These are phyloP conservation scores for Silene conica DNA, from an alignment of 148 eudicot species.

Conservation along the genomic window DNA sequence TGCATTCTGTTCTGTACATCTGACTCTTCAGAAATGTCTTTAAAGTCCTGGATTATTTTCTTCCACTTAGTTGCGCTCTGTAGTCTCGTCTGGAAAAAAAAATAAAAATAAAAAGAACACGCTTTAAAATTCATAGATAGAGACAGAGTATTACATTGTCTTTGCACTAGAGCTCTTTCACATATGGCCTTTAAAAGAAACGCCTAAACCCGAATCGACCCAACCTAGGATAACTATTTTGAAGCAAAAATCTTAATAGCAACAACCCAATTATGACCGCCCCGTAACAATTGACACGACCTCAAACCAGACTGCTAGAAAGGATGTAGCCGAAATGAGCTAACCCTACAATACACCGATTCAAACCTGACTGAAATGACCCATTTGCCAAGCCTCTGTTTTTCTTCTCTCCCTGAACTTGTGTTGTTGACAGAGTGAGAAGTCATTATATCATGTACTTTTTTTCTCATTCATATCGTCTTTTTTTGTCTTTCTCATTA, in stretches of 20 bases:
- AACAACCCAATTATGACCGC: not conserved
- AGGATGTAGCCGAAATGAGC: too few species aligned
- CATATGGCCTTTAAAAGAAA: not conserved
- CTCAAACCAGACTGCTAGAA: too few species aligned
- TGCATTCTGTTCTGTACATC: constrained; percentile 62
- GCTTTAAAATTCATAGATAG: not conserved
- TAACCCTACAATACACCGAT: too few species aligned
- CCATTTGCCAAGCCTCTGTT: not conserved
- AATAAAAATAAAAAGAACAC: not conserved
- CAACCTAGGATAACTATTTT: not conserved
- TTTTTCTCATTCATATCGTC: not conserved
- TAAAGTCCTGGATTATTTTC: constrained; percentile 64
- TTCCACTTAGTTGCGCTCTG: constrained; percentile 59
- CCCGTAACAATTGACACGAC: not conserved
- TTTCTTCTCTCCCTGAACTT: not conserved
- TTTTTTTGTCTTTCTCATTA: not conserved
- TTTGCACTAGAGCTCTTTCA: not conserved
- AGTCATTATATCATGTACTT: not conserved
- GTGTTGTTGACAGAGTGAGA: not conserved
- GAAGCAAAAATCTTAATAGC: not conserved
- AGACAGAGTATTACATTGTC: not conserved
- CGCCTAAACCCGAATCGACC: not conserved
- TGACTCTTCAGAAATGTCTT: constrained; percentile 47
- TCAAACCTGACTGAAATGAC: not conserved
- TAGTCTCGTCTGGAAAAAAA: constrained; percentile 43